A percentile compares a stretch with the other conserved stretches of the same genome.
These are phyloP conservation scores for Alternaria gaisen DNA, from an alignment of 2,329 filamentous ascomycete species.

Conservation along the genomic window DNA sequence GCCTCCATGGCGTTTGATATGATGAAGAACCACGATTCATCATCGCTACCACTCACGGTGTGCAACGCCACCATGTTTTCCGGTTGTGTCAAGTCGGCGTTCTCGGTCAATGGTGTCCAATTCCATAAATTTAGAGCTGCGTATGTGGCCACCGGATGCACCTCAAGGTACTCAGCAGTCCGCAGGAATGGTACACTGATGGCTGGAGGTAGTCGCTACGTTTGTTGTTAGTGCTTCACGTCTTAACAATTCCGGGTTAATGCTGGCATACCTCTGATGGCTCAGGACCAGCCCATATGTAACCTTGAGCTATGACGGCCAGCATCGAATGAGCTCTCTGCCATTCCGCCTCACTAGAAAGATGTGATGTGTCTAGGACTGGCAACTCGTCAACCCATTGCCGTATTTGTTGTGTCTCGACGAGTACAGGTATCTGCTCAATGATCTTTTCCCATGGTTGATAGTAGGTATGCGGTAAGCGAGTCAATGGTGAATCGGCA, in stretches of 20 bases:
- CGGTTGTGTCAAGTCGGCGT: conserved; percentile 35
- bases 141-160: conserved; percentile 47
- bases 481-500: conserved; percentile 73
- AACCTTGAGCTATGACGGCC: conserved; percentile 76
- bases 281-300: conserved; percentile 79
- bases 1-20: conserved; percentile 64
- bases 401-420: conserved; percentile 78
- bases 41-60: conserved; percentile 45
- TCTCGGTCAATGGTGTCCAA: conserved; percentile 33
- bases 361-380: conserved; percentile 74
- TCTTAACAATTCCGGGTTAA: background rate
- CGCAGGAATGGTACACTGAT: conserved; percentile 43
- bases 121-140: conserved; percentile 50
- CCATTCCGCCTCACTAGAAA: conserved; percentile 84
- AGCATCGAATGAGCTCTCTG: conserved; percentile 78
- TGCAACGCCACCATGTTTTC: conserved; percentile 42
- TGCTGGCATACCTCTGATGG: conserved; percentile 69
- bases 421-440: conserved; percentile 77
- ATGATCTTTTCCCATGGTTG: conserved; percentile 85
- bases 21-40: conserved; percentile 58
- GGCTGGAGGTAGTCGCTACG: conserved; percentile 41
- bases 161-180: conserved; percentile 42
- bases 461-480: conserved; percentile 83
- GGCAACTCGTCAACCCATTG: conserved; percentile 76
- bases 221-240: conserved; percentile 15